Conservation (phyloP, 371 early-diverging fungal species). For the Mortierella sp. region DNA sequence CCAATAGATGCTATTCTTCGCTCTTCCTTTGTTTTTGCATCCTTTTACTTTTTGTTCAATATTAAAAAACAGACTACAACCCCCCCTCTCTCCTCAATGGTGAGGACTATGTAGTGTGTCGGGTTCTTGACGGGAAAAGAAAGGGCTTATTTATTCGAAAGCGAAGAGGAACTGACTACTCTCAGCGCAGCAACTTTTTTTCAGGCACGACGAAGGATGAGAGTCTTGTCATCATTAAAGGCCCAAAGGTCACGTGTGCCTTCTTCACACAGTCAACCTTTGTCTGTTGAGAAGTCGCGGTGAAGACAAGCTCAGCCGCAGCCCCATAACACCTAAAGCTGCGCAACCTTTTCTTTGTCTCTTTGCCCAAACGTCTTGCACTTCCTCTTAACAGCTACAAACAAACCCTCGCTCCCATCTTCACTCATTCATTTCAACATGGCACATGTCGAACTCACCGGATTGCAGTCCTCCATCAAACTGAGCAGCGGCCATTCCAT, state of each 20-base stretch:
- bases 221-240: too few relatives aligned
- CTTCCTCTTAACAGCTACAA: not conserved
- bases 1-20: constrained; percentile 27
- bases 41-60: not conserved
- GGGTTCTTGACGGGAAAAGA: not conserved
- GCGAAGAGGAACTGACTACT: too few relatives aligned
- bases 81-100: not conserved
- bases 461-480: constrained; percentile 12
- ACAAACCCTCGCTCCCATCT: not conserved
- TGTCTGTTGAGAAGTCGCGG: too few relatives aligned
- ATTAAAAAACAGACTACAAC: not conserved
- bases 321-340: too few relatives aligned
- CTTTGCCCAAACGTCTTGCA: too few relatives aligned
- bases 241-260: too few relatives aligned
- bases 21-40: not conserved
- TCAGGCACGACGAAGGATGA: too few relatives aligned
- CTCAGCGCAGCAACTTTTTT: too few relatives aligned
- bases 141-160: not conserved
- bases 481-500: constrained; percentile 37
- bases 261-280: too few relatives aligned
- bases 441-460: constrained; percentile 14
- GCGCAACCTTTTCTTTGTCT: too few relatives aligned
- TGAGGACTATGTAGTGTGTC: not conserved
- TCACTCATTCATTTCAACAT: not conserved
- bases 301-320: too few relatives aligned